Percentiles rank a stretch among this genome's conserved stretches.
Evolutionary conservation across 2,329 filamentous ascomycete species (phyloP).

Genomic region (Beauveria rudraprayagi): DNA sequence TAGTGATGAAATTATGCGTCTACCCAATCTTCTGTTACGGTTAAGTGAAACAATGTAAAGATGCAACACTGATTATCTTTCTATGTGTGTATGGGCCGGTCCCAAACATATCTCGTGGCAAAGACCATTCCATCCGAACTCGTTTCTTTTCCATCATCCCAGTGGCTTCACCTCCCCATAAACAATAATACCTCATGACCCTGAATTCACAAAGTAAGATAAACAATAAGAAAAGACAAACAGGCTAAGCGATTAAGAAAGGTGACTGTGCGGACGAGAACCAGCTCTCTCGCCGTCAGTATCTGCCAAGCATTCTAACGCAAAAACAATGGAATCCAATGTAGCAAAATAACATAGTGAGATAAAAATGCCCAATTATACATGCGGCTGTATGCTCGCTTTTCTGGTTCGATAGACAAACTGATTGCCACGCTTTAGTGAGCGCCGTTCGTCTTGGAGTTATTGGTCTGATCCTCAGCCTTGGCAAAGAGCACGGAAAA

Average conservation of each 20-base stretch:
- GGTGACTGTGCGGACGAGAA: background rate
- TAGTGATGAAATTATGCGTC: background rate
- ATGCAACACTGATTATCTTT: background rate
- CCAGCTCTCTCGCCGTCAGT: background rate
- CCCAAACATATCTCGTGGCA: slow-evolving; percentile 4
- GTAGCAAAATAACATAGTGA: background rate
- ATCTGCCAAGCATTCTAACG: background rate
- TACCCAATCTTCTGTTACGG: background rate
- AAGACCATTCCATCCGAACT: background rate
- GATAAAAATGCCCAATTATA: slow-evolving; percentile 8
- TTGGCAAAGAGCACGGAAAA: slow-evolving; percentile 57
- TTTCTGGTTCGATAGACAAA: background rate
- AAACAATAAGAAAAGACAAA: background rate
- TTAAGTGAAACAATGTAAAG: background rate
- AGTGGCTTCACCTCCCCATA: background rate
- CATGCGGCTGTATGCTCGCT: background rate
- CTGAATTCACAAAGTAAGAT: background rate
- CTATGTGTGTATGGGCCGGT: background rate
- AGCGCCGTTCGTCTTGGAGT: slow-evolving; percentile 23
- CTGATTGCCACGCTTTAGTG: slow-evolving; percentile 1
- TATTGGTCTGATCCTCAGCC: slow-evolving; percentile 20
- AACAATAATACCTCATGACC: background rate
- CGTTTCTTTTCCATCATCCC: background rate
- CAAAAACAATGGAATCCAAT: background rate
- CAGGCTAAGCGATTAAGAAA: slow-evolving; percentile 1